A percentile compares a stretch with the other conserved stretches of the same genome.
Evolutionary conservation across 2,329 filamentous ascomycete species (phyloP).

Genomic region (Madurella fahalii): DNA sequence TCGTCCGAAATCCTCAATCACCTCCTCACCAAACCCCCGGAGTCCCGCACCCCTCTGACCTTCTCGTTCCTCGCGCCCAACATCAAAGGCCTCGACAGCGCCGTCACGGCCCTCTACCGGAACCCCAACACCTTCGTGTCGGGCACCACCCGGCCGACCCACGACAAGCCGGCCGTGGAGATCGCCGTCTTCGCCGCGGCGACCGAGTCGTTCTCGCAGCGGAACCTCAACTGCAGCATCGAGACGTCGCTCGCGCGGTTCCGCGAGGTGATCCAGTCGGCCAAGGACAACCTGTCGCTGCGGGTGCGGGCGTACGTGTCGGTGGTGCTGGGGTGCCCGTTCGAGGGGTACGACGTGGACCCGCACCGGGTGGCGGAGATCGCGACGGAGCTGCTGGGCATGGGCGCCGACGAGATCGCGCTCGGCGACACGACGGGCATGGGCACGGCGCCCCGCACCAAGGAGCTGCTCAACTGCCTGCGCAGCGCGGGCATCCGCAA

Average conservation of each 20-base stretch:
- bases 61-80: conserved; percentile 84
- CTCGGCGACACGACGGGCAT: conserved; percentile 89
- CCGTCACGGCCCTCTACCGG: conserved; percentile 49
- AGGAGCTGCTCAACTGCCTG: conserved; percentile 61
- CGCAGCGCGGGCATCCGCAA: conserved; percentile 62
- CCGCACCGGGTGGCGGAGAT: conserved; percentile 62
- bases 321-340: conserved; percentile 76
- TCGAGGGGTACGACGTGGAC: conserved; percentile 61
- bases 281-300: conserved; percentile 58
- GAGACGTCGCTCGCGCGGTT: conserved; percentile 68
- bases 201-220: conserved; percentile 73
- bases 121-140: conserved; percentile 49
- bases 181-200: conserved; percentile 79
- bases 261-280: conserved; percentile 63
- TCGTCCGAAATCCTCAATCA: conserved; percentile 70
- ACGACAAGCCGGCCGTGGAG: conserved; percentile 52
- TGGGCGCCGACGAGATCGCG: conserved; percentile 87
- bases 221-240: conserved; percentile 79
- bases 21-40: conserved; percentile 55
- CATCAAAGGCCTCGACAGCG: conserved; percentile 64
- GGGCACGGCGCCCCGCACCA: conserved; percentile 71
- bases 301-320: conserved; percentile 76
- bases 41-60: conserved; percentile 54
- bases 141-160: conserved; percentile 37
- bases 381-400: conserved; percentile 67